phyloP scores from a whole-genome alignment of 2,329 filamentous ascomycete genomes.

The Penicillium freii region DNA sequence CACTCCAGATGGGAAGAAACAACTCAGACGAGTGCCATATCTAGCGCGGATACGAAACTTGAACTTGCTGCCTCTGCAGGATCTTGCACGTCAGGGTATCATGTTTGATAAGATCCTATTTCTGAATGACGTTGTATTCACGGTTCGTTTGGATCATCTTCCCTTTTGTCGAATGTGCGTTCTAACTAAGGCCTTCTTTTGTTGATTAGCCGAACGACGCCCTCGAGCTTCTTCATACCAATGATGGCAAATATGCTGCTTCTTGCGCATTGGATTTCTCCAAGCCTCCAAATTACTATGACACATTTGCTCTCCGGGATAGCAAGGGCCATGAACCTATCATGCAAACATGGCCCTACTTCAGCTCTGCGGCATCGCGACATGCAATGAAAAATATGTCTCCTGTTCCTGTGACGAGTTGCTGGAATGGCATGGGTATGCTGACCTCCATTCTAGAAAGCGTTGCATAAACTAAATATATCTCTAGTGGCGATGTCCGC shows the following conservation, averaged over 20 bases:
- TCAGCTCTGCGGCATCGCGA: slow-evolving; percentile 50
- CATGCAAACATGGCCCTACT: slow-evolving; percentile 67
- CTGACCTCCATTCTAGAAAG: slow-evolving; percentile 11
- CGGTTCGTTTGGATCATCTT: slow-evolving; percentile 24
- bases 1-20: slow-evolving; percentile 54
- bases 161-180: neutral
- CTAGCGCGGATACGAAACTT: slow-evolving; percentile 63
- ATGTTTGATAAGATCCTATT: slow-evolving; percentile 60
- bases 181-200: neutral
- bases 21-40: slow-evolving; percentile 67
- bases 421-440: slow-evolving; percentile 65
- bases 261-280: slow-evolving; percentile 71
- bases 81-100: slow-evolving; percentile 51
- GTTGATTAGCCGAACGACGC: slow-evolving; percentile 51
- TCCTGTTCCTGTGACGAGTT: slow-evolving; percentile 61
- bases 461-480: slow-evolving; percentile 11
- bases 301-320: slow-evolving; percentile 71
- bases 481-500: slow-evolving; percentile 27
- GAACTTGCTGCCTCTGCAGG: slow-evolving; percentile 59
- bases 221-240: slow-evolving; percentile 57
- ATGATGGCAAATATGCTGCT: slow-evolving; percentile 60
- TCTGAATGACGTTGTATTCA: slow-evolving; percentile 51
- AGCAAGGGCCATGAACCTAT: slow-evolving; percentile 62
- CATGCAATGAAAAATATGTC: slow-evolving; percentile 53
- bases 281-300: slow-evolving; percentile 67